phyloP scores from a whole-genome alignment of 257 asterid species.

The Henckelia pumila region DNA sequence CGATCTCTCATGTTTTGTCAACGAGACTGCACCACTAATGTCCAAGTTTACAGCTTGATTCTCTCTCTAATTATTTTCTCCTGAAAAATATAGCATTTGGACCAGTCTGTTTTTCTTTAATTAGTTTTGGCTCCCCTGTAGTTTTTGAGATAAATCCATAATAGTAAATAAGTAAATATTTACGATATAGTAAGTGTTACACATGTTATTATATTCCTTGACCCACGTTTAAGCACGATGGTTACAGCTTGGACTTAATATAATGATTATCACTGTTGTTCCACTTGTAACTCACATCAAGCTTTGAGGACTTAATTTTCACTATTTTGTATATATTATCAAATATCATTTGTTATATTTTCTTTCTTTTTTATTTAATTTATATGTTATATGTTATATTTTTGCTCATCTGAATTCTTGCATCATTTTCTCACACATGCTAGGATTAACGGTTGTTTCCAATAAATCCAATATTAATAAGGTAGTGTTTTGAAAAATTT shows the following conservation, averaged over 20 bases:
- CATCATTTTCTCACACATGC: no score
- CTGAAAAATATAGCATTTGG: conserved; percentile 38
- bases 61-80: conserved; percentile 41
- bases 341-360: no score
- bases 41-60: conserved; percentile 77
- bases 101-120: conserved; percentile 4
- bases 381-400: no score
- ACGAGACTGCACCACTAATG: conserved; percentile 57
- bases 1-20: conserved; percentile 68
- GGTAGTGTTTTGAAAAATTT: no score
- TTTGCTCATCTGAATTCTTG: no score
- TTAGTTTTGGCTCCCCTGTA: conserved; percentile 21
- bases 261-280: conserved; percentile 35
- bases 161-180: conserved; percentile 26
- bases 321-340: background rate
- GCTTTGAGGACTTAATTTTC: background rate
- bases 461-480: no score
- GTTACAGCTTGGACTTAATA: conserved; percentile 66
- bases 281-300: conserved; percentile 33
- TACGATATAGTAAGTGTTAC: conserved; percentile 20
- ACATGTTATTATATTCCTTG: conserved; percentile 86
- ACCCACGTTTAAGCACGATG: conserved; percentile 94
- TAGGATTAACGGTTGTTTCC: no score
- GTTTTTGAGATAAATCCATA: conserved; percentile 12
- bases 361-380: no score